phyloP scores from a whole-genome alignment of 768 basidiomycete genomes.

The Suillus paluster region DNA sequence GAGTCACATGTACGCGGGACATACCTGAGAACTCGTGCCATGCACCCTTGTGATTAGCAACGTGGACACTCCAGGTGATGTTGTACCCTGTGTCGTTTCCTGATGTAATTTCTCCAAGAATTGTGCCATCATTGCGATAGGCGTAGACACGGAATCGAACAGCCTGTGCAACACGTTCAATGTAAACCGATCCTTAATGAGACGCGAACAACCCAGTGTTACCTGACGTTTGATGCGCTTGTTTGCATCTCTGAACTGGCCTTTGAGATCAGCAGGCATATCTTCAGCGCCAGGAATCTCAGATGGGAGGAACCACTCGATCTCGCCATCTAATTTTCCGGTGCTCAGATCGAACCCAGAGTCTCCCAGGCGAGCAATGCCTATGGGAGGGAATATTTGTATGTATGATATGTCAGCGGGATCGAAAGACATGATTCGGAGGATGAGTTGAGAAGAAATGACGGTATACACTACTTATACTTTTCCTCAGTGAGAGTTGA shows the following conservation, averaged over 20 bases:
- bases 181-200: not conserved
- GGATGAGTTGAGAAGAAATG: not conserved
- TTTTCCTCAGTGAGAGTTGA: not conserved
- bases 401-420: constrained; percentile 12
- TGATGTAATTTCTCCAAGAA: constrained; percentile 36
- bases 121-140: constrained; percentile 25
- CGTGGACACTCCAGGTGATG: constrained; percentile 35
- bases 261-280: constrained; percentile 12
- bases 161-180: constrained; percentile 24
- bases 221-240: constrained; percentile 36
- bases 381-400: constrained; percentile 40
- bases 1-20: not conserved
- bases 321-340: constrained; percentile 9
- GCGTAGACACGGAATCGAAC: constrained; percentile 40
- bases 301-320: constrained; percentile 28
- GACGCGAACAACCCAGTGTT: not conserved
- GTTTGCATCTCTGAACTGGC: constrained; percentile 24
- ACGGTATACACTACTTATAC: not conserved
- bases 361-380: constrained; percentile 39
- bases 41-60: constrained; percentile 40
- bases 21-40: constrained; percentile 22
- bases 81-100: constrained; percentile 16
- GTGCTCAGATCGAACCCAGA: constrained; percentile 22
- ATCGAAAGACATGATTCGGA: not conserved
- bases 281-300: constrained; percentile 33